phyloP scores from a whole-genome alignment of 2,329 filamentous ascomycete species.

The Tolypocladium inflatum region DNA sequence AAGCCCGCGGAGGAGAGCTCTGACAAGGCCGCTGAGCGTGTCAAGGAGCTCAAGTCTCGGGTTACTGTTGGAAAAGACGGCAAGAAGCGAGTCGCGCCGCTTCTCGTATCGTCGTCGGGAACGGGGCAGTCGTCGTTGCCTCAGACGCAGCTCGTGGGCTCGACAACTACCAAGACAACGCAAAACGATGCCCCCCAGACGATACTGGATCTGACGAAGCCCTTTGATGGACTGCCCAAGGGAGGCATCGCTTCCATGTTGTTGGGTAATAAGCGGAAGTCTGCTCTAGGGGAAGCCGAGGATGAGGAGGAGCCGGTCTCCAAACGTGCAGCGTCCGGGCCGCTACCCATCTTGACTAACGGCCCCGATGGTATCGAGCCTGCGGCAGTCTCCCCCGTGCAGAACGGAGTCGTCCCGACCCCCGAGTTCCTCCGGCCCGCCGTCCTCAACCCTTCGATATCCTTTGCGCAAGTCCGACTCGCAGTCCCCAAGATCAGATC shows the following conservation, averaged over 20 bases:
- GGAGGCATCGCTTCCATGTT: conserved; percentile 80
- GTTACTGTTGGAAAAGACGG: conserved; percentile 95
- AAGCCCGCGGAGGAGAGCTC: conserved; percentile 35
- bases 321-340: conserved; percentile 53
- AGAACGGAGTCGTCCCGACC: conserved; percentile 54
- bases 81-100: conserved; percentile 87
- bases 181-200: conserved; percentile 70
- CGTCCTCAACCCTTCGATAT: conserved; percentile 71
- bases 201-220: conserved; percentile 82
- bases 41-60: conserved; percentile 67
- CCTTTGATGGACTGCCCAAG: conserved; percentile 84
- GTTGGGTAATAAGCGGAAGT: conserved; percentile 87
- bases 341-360: conserved; percentile 66
- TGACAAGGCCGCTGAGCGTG: conserved; percentile 44
- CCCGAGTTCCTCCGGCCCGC: conserved; percentile 85
- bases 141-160: conserved; percentile 77
- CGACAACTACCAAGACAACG: conserved; percentile 51
- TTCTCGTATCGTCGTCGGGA: conserved; percentile 84
- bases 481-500: conserved; percentile 80
- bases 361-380: conserved; percentile 69
- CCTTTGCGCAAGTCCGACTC: conserved; percentile 73
- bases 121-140: conserved; percentile 81
- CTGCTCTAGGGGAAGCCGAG: conserved; percentile 61
- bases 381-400: conserved; percentile 51
- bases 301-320: conserved; percentile 54